phyloP scores from a whole-genome alignment of 768 basidiomycete genomes.

The Thelephora aurantiotincta region DNA sequence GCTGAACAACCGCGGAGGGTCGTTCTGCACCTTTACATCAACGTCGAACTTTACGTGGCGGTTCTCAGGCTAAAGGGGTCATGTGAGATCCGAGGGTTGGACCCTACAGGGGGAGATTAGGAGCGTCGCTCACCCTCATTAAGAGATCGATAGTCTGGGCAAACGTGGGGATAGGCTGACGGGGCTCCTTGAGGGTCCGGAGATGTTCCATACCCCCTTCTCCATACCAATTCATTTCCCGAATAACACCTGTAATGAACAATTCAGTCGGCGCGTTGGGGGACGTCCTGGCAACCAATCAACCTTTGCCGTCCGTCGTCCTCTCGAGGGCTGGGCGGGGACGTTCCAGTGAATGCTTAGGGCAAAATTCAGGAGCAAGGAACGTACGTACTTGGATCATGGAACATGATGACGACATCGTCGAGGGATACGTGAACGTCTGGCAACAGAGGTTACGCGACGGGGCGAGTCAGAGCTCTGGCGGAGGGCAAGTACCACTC shows the following conservation, averaged over 20 bases:
- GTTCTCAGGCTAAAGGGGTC: slow-evolving; percentile 44
- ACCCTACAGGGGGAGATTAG: slow-evolving; percentile 4
- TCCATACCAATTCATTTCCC: slow-evolving; percentile 32
- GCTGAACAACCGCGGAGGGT: slow-evolving; percentile 65
- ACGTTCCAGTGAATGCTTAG: neutral
- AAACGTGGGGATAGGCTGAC: slow-evolving; percentile 88
- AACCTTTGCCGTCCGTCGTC: slow-evolving; percentile 71
- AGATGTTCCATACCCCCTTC: slow-evolving; percentile 52
- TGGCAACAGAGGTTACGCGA: slow-evolving; percentile 36
- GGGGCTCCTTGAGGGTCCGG: slow-evolving; percentile 62
- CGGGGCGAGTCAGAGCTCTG: slow-evolving; percentile 20
- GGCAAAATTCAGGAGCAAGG: too few relatives aligned
- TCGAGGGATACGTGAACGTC: slow-evolving; percentile 89
- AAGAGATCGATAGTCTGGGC: slow-evolving; percentile 64
- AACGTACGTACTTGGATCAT: slow-evolving; percentile 62
- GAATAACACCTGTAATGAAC: slow-evolving; percentile 35
- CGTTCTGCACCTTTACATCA: slow-evolving; percentile 87
- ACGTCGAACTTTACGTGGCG: slow-evolving; percentile 64
- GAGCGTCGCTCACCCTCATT: slow-evolving; percentile 39
- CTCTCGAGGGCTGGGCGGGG: slow-evolving; percentile 39
- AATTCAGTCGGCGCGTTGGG: slow-evolving; percentile 4
- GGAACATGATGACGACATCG: slow-evolving; percentile 83
- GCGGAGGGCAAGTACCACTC: slow-evolving; percentile 53
- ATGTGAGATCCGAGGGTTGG: slow-evolving; percentile 3
- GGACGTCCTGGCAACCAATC: slow-evolving; percentile 1